A percentile compares a stretch with the other conserved stretches of the same genome.
Conservation (phyloP, 1,284 basidiomycete species). For the Ustilago tritici region DNA sequence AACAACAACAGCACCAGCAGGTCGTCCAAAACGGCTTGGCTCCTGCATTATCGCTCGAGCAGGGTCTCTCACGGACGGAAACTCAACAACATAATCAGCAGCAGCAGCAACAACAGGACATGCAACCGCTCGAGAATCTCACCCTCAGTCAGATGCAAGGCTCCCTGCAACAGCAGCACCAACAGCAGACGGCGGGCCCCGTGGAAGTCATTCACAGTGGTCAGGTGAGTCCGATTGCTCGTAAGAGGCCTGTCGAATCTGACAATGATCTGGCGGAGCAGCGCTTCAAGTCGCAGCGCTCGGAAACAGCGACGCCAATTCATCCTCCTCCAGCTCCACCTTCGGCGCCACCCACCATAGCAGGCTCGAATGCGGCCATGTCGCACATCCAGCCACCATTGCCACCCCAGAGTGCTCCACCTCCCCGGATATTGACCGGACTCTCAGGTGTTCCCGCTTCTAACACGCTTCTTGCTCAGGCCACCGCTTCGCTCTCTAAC, state of each 20-base stretch:
- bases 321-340: constrained; percentile 42
- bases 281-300: constrained; percentile 47
- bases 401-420: constrained; percentile 31
- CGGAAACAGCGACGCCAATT: constrained; percentile 39
- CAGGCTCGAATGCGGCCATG: constrained; percentile 14
- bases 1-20: constrained; percentile 21
- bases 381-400: constrained; percentile 26
- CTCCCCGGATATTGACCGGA: constrained; percentile 17
- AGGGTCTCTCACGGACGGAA: constrained; percentile 16
- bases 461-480: constrained; percentile 22
- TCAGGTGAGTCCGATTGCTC: constrained; percentile 37
- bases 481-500: constrained; percentile 25
- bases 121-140: constrained; percentile 15
- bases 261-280: constrained; percentile 42
- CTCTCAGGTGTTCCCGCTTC: not conserved
- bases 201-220: constrained; percentile 22
- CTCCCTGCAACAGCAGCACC: constrained; percentile 12
- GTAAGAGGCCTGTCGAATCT: constrained; percentile 48
- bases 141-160: constrained; percentile 40
- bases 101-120: constrained; percentile 19
- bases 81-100: constrained; percentile 21
- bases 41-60: constrained; percentile 29
- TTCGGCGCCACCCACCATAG: constrained; percentile 32
- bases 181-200: constrained; percentile 9
- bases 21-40: constrained; percentile 10